Base-by-base conservation (phyloP, 164 flowering plant species). In the Macadamia integrifolia region DNA sequence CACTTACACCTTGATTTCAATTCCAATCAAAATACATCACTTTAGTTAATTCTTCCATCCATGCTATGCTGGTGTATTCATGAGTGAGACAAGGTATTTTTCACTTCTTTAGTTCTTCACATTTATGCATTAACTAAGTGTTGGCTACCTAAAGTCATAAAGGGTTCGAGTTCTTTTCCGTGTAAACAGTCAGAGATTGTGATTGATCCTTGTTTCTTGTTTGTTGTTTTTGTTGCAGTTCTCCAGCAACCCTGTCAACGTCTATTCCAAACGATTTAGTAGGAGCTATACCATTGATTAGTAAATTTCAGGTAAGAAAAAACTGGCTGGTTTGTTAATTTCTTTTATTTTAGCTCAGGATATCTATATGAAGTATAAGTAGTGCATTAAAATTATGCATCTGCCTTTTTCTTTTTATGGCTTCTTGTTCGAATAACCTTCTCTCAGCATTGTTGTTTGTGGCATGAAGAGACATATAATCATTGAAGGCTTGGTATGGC, bases 251-350 rank as follows among this genome's bases (percentile, higher is more conserved):
- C 6, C 66, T 90, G 49, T 85, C 96, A 40, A 85, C 76, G 82
- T 77, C 85, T 52, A 69, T 92, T 68, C 90, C 98, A 10, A 80
- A 87, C 15, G 98, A 95, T 72, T 86, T 95, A 67, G 96, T 96
- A 18, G 87, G 89, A 67, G 97, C 94, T 46, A 83, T 92, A 77
- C 97, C 99, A n/a, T 75, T 91, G 76, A 82, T 89, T 65, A 96
- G 91, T 79, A 85, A 81, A 80, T 92, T 95, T 62, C 99, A 95
- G 96, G 98, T 91, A 61, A 52, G 77, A 60, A 59, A 6, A 49
- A 48, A 29, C 60, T n/a, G 14, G 3, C 15, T 23, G 13, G 11
- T 44, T 44, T 6, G 6, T 14, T 52, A 9, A 13, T 9, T 30
- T 15, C 46, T 32, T 11, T 49, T 49, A 11, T 12, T 49, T 8